These are phyloP conservation scores for Aspergillus proliferans DNA, from an alignment of 2,329 filamentous ascomycete species.

Conservation along the genomic window DNA sequence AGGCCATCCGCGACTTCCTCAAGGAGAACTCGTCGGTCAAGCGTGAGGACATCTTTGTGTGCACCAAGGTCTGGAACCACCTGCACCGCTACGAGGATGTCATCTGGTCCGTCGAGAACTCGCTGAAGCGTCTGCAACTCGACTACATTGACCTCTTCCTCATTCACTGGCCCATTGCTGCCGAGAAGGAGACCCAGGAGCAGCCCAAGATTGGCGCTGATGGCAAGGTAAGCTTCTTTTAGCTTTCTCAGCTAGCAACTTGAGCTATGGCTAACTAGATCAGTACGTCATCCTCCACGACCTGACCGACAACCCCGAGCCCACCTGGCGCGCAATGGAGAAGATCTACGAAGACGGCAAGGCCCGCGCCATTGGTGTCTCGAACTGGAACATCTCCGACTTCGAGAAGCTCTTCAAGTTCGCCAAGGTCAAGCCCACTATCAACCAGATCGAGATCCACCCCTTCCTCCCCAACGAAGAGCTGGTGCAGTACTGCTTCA, in stretches of 20 bases:
- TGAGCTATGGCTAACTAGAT: slow-evolving; percentile 6
- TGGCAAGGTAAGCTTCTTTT: slow-evolving; percentile 39
- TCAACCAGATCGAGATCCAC: slow-evolving; percentile 44
- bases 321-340: slow-evolving; percentile 63
- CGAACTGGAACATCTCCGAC: slow-evolving; percentile 60
- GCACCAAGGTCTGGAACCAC: slow-evolving; percentile 51
- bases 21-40: slow-evolving; percentile 42
- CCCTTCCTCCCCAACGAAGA: slow-evolving; percentile 44
- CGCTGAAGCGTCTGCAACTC: slow-evolving; percentile 59
- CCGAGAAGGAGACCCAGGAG: slow-evolving; percentile 45
- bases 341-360: slow-evolving; percentile 54
- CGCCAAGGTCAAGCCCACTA: slow-evolving; percentile 37
- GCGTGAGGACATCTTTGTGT: slow-evolving; percentile 47
- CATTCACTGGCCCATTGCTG: slow-evolving; percentile 47
- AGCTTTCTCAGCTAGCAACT: not conserved
- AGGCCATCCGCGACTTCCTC: slow-evolving; percentile 51
- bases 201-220: slow-evolving; percentile 46
- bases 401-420: slow-evolving; percentile 42
- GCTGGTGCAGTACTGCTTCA: slow-evolving; percentile 38
- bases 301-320: slow-evolving; percentile 58
- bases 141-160: slow-evolving; percentile 68
- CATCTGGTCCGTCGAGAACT: slow-evolving; percentile 50
- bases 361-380: slow-evolving; percentile 67
- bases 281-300: slow-evolving; percentile 58
- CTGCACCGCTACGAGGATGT: slow-evolving; percentile 44